Percentiles rank a stretch among this genome's conserved stretches.
These are phyloP conservation scores for Rhizopogon roseolus DNA, from an alignment of 768 basidiomycete species.

Conservation along the genomic window DNA sequence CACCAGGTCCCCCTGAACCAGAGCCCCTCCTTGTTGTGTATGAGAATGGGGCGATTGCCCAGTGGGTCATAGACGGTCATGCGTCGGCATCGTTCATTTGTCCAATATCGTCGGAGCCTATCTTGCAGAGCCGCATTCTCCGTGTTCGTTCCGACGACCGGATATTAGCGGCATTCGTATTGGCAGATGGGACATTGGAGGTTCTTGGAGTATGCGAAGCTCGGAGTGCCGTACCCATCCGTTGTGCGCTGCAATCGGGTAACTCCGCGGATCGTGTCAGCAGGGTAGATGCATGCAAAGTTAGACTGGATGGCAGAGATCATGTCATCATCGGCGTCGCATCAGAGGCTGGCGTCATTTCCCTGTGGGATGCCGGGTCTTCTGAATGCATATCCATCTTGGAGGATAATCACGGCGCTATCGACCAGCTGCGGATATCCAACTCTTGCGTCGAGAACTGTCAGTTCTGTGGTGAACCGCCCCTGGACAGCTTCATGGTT, in stretches of 20 bases:
- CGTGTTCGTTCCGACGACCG: constrained; percentile 42
- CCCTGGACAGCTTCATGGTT: constrained; percentile 59
- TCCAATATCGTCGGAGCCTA: constrained; percentile 37
- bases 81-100: constrained; percentile 30
- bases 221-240: constrained; percentile 36
- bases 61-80: constrained; percentile 37
- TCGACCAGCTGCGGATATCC: constrained; percentile 59
- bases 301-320: constrained; percentile 45
- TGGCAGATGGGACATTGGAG: constrained; percentile 66
- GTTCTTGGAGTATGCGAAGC: constrained; percentile 47
- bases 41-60: constrained; percentile 52
- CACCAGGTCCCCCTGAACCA: constrained; percentile 4
- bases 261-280: constrained; percentile 50
- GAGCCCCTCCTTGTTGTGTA: constrained; percentile 45
- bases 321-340: constrained; percentile 56
- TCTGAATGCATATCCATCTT: constrained; percentile 59
- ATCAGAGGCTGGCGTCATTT: constrained; percentile 63
- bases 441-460: constrained; percentile 55
- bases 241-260: constrained; percentile 55
- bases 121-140: constrained; percentile 46
- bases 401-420: constrained; percentile 52
- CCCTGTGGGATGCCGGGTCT: constrained; percentile 71
- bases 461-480: constrained; percentile 63
- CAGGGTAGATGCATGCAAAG: constrained; percentile 46
- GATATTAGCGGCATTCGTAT: constrained; percentile 51